Evolutionary conservation across 345 rosid species (phyloP).

Genomic region (Kernera saxatilis): DNA sequence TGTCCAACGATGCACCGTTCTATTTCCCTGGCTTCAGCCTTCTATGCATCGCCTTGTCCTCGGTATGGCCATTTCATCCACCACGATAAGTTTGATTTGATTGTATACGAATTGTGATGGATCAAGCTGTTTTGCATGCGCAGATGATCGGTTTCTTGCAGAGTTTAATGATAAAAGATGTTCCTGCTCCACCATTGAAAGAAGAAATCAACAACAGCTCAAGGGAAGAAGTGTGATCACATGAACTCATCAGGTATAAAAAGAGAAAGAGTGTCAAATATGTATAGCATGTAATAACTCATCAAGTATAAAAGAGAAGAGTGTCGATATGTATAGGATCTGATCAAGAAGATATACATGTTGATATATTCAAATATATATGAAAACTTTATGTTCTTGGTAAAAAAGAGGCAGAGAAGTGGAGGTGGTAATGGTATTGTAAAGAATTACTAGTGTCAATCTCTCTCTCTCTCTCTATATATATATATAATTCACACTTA

Average conservation of each 20-base stretch:
- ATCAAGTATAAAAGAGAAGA: not conserved
- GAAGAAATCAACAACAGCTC: not conserved
- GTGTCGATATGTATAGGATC: not conserved
- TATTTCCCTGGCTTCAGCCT: constrained; percentile 84
- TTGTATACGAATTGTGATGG: not conserved
- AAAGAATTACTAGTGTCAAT: too few species aligned
- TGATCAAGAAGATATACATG: not conserved
- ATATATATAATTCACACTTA: too few species aligned
- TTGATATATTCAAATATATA: not conserved
- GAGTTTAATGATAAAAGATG: constrained; percentile 49
- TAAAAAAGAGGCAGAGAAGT: too few species aligned
- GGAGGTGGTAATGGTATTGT: too few species aligned
- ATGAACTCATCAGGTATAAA: not conserved
- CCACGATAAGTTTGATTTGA: not conserved
- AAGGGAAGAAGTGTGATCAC: constrained; percentile 7
- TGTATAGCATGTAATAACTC: not conserved
- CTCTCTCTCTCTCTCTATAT: too few species aligned
- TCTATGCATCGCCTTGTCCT: constrained; percentile 49
- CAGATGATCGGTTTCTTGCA: constrained; percentile 76
- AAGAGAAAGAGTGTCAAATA: not conserved
- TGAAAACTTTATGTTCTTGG: too few species aligned
- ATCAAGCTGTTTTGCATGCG: not conserved
- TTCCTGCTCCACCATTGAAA: constrained; percentile 19
- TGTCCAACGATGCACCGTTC: constrained; percentile 71
- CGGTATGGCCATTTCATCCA: constrained; percentile 36